phyloP scores from a whole-genome alignment of 805 yeast genomes.

The Kodamaea leandrae region DNA sequence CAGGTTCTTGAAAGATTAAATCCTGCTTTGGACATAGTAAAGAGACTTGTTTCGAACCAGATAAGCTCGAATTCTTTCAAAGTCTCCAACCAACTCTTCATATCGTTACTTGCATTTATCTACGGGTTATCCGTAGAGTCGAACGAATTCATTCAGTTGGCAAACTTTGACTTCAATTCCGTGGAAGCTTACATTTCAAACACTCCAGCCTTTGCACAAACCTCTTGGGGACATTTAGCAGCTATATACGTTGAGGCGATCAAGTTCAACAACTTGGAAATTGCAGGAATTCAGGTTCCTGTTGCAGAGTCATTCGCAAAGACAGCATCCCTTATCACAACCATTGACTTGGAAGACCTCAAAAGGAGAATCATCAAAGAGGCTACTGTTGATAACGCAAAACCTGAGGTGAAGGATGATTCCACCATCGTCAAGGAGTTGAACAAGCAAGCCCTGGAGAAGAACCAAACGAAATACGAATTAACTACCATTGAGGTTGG shows the following conservation, averaged over 20 bases:
- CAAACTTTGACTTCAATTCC: constrained; percentile 17
- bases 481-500: constrained; percentile 67
- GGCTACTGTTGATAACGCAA: constrained; percentile 32
- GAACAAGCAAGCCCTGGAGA: constrained; percentile 32
- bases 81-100: constrained; percentile 45
- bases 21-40: constrained; percentile 36
- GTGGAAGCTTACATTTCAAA: constrained; percentile 17
- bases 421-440: constrained; percentile 19
- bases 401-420: constrained; percentile 29
- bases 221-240: constrained; percentile 7
- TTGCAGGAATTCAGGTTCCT: constrained; percentile 10
- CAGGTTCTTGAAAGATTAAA: constrained; percentile 46
- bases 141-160: constrained; percentile 44
- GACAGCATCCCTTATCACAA: constrained; percentile 22
- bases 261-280: constrained; percentile 41
- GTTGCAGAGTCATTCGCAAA: constrained; percentile 17
- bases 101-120: constrained; percentile 53
- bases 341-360: constrained; percentile 25
- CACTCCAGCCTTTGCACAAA: constrained; percentile 12
- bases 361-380: constrained; percentile 7
- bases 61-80: constrained; percentile 21
- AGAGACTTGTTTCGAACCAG: constrained; percentile 36
- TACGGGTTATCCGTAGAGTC: constrained; percentile 64
- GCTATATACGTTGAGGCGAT: constrained; percentile 39
- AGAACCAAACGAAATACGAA: constrained; percentile 44